phyloP scores from a whole-genome alignment of 495 filamentous ascomycete genomes.

The Penicillium fimorum region DNA sequence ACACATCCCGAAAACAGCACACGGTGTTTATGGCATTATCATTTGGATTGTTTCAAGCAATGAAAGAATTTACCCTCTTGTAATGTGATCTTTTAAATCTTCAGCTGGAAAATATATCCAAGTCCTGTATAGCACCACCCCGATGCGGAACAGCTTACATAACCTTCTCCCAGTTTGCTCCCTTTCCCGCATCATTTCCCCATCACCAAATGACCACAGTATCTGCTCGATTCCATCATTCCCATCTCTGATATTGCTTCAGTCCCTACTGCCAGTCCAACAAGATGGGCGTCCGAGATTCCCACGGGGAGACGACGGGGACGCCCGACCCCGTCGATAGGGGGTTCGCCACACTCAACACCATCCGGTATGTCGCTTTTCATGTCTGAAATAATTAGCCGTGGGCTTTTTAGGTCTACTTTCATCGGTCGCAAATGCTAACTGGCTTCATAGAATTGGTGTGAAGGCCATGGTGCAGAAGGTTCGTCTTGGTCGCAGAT shows the following conservation, averaged over 20 bases:
- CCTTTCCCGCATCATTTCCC: conserved; percentile 8
- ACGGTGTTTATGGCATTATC: neutral
- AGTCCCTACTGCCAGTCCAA: conserved; percentile 3
- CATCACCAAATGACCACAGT: conserved; percentile 20
- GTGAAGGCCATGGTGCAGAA: conserved; percentile 72
- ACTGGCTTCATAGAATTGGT: conserved; percentile 57
- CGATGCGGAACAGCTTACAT: conserved; percentile 8
- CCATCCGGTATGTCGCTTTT: conserved; percentile 58
- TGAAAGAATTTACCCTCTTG: neutral
- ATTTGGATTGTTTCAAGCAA: neutral
- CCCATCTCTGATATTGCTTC: conserved; percentile 22
- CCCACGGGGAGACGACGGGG: conserved; percentile 48
- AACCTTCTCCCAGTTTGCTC: conserved; percentile 4
- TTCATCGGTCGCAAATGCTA: conserved; percentile 50
- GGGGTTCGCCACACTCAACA: conserved; percentile 75
- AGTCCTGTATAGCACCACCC: neutral
- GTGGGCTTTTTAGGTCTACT: conserved; percentile 14
- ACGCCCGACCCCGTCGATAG: conserved; percentile 68
- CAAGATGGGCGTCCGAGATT: conserved; percentile 49
- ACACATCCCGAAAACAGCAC: neutral
- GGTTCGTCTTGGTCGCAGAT: conserved; percentile 39
- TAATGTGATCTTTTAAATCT: neutral
- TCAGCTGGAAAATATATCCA: neutral
- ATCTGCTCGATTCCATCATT: conserved; percentile 23
- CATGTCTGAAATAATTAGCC: conserved; percentile 1